Base-by-base conservation (phyloP, 805 yeast species). In the Wickerhamomyces sydowiorum region DNA sequence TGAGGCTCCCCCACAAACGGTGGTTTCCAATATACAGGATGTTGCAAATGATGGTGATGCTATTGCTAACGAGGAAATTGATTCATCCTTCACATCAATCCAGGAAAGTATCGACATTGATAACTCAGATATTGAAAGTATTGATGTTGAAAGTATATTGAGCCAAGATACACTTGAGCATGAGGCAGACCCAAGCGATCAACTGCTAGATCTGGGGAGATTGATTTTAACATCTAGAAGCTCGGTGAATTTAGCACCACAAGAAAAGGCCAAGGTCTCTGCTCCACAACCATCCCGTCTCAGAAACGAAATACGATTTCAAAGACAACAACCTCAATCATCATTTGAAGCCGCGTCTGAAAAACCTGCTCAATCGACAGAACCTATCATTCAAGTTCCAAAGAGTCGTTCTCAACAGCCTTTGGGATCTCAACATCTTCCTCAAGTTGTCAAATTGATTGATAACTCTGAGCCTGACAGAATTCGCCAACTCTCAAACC, bases 121-220 rank as follows among this genome's bases (percentile, higher is more conserved):
- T 13, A 48, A 43, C 3, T 48, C 56, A 3, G 34, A 48, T 27
- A 32, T 20, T 3, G 23, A 32, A 25, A 36, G 22, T 36, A 18
- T 24, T 7, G 37, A 35, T 8, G 24, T 17, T 15, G 15, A 17
- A 17, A 29, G 32, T 29, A 29, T 29, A 17, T 3, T 17, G 10
- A 29, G 13, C 5, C 4, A 12, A 7, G 32, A 29, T 4, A 17
- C 32, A 37, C 12, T 17, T n/a, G 35, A 6, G 10, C 5, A 28
- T 34, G 38, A 7, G 15, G 38, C 15, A 8, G 25, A 45, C 23
- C 53, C 46, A 10, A 39, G 41, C 3, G 39, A 43, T 12, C 53
- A 52, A 27, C 45, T 50, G 5, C 30, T 46, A 21, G 52, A 47
- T 19, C 45, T 52, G 10, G 49, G 54, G 21, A 49, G 48, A 33